Percentiles rank a stretch among this genome's conserved stretches.
These are phyloP conservation scores for Diplogelasinospora grovesii DNA, from an alignment of 495 filamentous ascomycete species.

Conservation along the genomic window DNA sequence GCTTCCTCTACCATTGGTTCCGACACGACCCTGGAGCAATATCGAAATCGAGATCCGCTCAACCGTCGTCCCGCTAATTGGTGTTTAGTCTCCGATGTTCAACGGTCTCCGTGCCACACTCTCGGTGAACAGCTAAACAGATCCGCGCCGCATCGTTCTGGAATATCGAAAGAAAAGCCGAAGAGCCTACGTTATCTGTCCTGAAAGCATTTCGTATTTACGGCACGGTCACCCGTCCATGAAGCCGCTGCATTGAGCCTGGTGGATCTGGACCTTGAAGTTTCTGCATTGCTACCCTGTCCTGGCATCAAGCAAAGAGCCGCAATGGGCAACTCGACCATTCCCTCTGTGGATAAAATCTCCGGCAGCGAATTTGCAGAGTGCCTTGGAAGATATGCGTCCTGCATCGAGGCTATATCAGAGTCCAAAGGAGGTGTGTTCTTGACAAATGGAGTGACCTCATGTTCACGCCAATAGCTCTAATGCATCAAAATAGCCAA, in stretches of 20 bases:
- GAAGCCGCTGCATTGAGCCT: conserved; percentile 11
- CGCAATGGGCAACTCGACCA: conserved; percentile 20
- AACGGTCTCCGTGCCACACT: too few relatives aligned
- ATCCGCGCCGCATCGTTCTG: too few relatives aligned
- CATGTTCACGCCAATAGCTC: too few relatives aligned
- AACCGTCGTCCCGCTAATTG: too few relatives aligned
- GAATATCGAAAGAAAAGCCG: too few relatives aligned
- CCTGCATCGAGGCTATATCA: conserved; percentile 35
- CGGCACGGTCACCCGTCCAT: conserved; percentile 19
- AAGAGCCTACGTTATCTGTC: too few relatives aligned
- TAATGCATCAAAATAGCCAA: conserved; percentile 23
- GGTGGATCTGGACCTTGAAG: conserved; percentile 7
- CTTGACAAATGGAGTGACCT: neutral
- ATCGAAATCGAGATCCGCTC: too few relatives aligned
- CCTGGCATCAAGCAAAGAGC: conserved; percentile 17
- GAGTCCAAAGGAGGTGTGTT: conserved; percentile 32
- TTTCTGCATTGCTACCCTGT: conserved; percentile 14
- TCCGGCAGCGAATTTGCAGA: conserved; percentile 27
- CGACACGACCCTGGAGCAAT: too few relatives aligned
- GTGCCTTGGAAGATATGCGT: conserved; percentile 27
- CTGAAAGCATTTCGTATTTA: neutral
- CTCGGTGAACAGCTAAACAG: too few relatives aligned
- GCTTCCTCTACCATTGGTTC: too few relatives aligned
- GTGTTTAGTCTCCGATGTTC: too few relatives aligned
- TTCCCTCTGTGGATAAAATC: conserved; percentile 27